Base-by-base conservation (phyloP, 2,329 filamentous ascomycete genomes). In the Talaromyces islandicus region DNA sequence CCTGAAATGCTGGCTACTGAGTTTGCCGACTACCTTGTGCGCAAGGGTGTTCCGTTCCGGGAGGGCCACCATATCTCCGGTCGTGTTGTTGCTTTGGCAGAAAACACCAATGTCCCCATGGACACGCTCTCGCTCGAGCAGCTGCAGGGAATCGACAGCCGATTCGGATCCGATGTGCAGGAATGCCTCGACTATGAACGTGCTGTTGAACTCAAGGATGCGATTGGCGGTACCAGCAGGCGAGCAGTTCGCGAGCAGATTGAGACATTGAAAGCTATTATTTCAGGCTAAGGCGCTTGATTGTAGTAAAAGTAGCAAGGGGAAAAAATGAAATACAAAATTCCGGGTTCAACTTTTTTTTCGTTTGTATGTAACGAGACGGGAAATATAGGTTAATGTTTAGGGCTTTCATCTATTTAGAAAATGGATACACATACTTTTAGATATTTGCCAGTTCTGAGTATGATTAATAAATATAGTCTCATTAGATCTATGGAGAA, bases 31-130 rank as follows among this genome's bases (percentile, higher is more conserved):
- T 80, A 80, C 65, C 72, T 80, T 11, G 77, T 79, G 53, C 70
- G 76, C 65, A 78, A 78, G 68, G 77, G 77, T 38, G 86, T 91
- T 17, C 89, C 89, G 11, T 94, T 92, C 81, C 83, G 89, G 30
- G 88, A 92, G 77, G 89, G 88, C 1, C 89, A 92, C 69, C 89
- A 92, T 74, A 89, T 92, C 67, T 87, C 87, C 6, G 88, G 90
- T 1, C 83, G 84, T 46, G 84, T 86, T 1, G 89, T 93, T 4
- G 86, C 88, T n/a, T 75, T 89, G 54, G 86, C 87, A 0, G 89
- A 93, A 75, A 78, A 86, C 64, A 80, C 83, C 61, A 80, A 79
- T 30, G 83, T 83, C 4, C 83, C 86, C 7, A 92, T 92, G 85
- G 86, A 91, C 69, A 78, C 89, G 69, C 78, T 92, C 48, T 83